phyloP scores from a whole-genome alignment of 1,284 basidiomycete species.

The Marasmius sp. region DNA sequence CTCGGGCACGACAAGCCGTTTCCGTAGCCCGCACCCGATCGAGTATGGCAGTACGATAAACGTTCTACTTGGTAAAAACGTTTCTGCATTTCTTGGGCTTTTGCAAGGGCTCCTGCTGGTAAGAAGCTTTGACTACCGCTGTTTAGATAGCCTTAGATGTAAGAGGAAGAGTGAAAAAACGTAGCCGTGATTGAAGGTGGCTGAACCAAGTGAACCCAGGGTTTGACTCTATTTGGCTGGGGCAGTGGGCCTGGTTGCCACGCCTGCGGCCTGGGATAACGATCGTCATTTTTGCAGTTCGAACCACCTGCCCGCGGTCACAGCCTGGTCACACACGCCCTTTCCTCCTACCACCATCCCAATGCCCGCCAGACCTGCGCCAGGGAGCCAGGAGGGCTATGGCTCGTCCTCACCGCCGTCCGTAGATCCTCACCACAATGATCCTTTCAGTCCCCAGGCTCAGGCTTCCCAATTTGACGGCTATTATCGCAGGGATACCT shows the following conservation, averaged over 20 bases:
- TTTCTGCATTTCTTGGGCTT: too few species aligned
- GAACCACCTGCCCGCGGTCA: constrained; percentile 7
- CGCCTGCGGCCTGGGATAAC: not conserved
- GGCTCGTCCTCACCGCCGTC: constrained; percentile 39
- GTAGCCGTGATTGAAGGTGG: too few species aligned
- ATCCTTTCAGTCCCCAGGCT: constrained; percentile 54
- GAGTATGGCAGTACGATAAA: too few species aligned
- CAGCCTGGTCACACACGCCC: constrained; percentile 11
- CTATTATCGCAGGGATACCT: constrained; percentile 72
- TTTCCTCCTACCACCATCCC: constrained; percentile 21
- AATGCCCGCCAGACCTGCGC: constrained; percentile 45
- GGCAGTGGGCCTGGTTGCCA: not conserved
- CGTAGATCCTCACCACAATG: constrained; percentile 40
- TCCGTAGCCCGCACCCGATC: too few species aligned
- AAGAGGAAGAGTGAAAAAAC: too few species aligned
- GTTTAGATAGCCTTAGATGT: too few species aligned
- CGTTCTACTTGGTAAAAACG: too few species aligned
- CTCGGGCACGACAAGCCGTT: too few species aligned
- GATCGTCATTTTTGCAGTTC: constrained; percentile 10
- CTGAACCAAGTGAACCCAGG: not conserved
- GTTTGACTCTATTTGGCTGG: not conserved
- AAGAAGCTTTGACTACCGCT: too few species aligned
- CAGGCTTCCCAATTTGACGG: constrained; percentile 41
- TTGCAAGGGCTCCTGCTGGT: too few species aligned
- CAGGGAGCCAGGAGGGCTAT: constrained; percentile 45